Percentiles rank a stretch among this genome's conserved stretches.
These are phyloP conservation scores for Ophiosphaerella korrae DNA, from an alignment of 2,329 filamentous ascomycete species.

Conservation along the genomic window DNA sequence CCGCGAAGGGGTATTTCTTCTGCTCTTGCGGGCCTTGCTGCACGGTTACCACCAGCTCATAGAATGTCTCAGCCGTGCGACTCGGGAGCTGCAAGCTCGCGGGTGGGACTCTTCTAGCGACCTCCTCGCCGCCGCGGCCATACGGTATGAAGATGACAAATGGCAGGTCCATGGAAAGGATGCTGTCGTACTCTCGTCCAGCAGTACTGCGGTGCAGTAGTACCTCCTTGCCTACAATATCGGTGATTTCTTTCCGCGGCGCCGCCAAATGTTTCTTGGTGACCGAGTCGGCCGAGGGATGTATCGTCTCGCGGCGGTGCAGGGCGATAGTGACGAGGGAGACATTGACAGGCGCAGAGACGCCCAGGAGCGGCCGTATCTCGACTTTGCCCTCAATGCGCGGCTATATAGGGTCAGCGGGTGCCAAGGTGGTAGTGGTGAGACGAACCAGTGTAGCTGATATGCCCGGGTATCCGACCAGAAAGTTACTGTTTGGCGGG, in stretches of 20 bases:
- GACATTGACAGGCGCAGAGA: conserved; percentile 85
- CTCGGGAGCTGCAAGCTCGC: conserved; percentile 89
- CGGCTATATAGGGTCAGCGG: conserved; percentile 63
- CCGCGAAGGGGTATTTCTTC: conserved; percentile 88
- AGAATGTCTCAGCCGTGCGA: conserved; percentile 94
- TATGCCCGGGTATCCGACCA: conserved; percentile 97
- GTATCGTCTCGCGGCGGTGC: conserved; percentile 92
- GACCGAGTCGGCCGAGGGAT: conserved; percentile 92
- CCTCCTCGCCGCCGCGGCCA: conserved; percentile 86
- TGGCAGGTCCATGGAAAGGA: conserved; percentile 94
- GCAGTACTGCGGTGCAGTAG: conserved; percentile 84
- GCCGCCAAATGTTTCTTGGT: conserved; percentile 90
- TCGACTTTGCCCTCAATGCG: conserved; percentile 98
- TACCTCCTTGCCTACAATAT: conserved; percentile 95
- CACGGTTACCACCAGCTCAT: conserved; percentile 94
- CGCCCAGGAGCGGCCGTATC: conserved; percentile 83
- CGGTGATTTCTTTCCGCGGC: conserved; percentile 85
- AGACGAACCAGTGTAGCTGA: conserved; percentile 89
- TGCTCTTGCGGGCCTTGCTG: conserved; percentile 88
- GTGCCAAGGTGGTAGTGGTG: conserved; percentile 7
- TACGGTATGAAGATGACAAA: conserved; percentile 98
- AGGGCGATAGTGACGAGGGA: conserved; percentile 94
- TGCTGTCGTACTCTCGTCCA: conserved; percentile 83
- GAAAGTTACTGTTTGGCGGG: conserved; percentile 93
- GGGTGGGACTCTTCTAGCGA: conserved; percentile 86